phyloP scores from a whole-genome alignment of 73 alveolate genomes.

The Paramecium caudatum region DNA sequence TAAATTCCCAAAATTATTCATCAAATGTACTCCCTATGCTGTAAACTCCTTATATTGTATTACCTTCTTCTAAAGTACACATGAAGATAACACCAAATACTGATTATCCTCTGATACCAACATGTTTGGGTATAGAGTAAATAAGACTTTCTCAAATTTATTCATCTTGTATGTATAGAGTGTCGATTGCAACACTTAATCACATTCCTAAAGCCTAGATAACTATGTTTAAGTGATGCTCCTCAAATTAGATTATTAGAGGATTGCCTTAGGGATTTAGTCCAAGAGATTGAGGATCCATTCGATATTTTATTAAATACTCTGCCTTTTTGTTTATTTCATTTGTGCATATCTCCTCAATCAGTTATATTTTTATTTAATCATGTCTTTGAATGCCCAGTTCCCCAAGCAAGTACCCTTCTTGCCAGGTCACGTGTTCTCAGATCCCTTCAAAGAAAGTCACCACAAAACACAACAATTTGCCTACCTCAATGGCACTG shows the following conservation, averaged over 20 bases:
- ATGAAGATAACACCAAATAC: slow-evolving; percentile 4
- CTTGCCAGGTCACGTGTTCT: slow-evolving; percentile 77
- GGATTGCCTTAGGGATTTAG: slow-evolving; percentile 34
- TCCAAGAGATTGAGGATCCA: slow-evolving; percentile 67
- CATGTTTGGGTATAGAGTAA: slow-evolving; percentile 50
- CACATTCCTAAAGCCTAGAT: slow-evolving; percentile 27
- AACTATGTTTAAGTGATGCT: neutral
- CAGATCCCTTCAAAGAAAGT: slow-evolving; percentile 76
- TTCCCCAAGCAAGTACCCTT: slow-evolving; percentile 71
- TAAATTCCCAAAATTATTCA: neutral
- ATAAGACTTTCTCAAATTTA: neutral
- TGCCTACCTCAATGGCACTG: slow-evolving; percentile 59
- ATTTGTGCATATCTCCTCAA: slow-evolving; percentile 48
- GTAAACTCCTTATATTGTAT: slow-evolving; percentile 54
- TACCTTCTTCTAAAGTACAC: neutral
- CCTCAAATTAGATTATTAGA: slow-evolving; percentile 34
- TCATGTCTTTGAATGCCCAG: slow-evolving; percentile 40
- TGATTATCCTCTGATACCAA: neutral
- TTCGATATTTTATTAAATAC: slow-evolving; percentile 47
- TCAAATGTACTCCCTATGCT: slow-evolving; percentile 30
- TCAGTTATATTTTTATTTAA: slow-evolving; percentile 44
- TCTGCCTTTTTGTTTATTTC: slow-evolving; percentile 52
- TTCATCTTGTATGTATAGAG: slow-evolving; percentile 11
- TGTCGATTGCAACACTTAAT: slow-evolving; percentile 4
- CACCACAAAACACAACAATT: slow-evolving; percentile 77